Conservation (phyloP, 169 alveolate genomes). For the Cryptosporidium andersoni region DNA sequence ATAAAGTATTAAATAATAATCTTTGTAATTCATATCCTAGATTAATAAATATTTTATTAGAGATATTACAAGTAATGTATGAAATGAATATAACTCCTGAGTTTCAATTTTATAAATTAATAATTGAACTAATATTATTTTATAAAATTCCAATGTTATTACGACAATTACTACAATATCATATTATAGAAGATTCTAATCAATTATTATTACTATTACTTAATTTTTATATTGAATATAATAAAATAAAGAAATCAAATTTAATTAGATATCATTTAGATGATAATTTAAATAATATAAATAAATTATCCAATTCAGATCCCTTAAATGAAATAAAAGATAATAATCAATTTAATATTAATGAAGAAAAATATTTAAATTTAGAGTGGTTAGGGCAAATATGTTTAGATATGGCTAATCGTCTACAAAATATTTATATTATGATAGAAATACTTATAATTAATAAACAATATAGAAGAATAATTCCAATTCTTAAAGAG, state of each 20-base stretch:
- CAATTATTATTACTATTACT: neutral
- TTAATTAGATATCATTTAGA: neutral
- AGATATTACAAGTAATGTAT: constrained; percentile 13
- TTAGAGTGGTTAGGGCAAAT: constrained; percentile 48
- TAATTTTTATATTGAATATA: constrained; percentile 8
- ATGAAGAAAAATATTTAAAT: neutral
- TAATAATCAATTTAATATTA: neutral
- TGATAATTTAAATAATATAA: neutral
- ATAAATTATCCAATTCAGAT: neutral
- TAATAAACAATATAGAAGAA: constrained; percentile 42
- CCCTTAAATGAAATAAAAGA: neutral
- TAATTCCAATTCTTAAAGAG: constrained; percentile 8
- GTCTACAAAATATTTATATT: constrained; percentile 16
- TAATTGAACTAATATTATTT: constrained; percentile 10
- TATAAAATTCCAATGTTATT: constrained; percentile 7
- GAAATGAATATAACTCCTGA: constrained; percentile 1
- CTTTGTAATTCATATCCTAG: neutral
- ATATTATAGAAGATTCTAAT: constrained; percentile 43
- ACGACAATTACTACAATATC: constrained; percentile 36
- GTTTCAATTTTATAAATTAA: neutral
- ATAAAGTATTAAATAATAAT: neutral
- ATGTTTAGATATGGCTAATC: constrained; percentile 46
- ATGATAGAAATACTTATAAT: constrained; percentile 7
- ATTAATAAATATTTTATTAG: constrained; percentile 9
- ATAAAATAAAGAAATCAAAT: neutral